phyloP scores from a whole-genome alignment of 2,329 filamentous ascomycete species.

The Scedosporium boydii region DNA sequence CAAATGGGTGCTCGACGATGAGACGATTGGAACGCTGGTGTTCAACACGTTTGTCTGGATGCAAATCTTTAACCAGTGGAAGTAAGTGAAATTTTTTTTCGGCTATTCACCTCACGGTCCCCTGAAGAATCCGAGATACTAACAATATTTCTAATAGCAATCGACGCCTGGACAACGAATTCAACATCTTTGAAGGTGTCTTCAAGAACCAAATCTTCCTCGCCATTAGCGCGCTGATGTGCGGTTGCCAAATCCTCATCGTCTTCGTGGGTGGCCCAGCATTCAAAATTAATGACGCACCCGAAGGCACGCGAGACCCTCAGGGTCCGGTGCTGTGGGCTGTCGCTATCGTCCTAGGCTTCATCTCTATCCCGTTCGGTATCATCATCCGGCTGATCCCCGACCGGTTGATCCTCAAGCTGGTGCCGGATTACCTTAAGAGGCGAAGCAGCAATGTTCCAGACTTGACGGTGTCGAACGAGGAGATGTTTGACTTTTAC shows the following conservation, averaged over 20 bases:
- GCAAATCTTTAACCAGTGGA: slow-evolving; percentile 98
- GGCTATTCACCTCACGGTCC: background rate
- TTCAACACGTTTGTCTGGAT: slow-evolving; percentile 99
- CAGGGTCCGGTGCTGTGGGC: slow-evolving; percentile 76
- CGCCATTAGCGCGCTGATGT: slow-evolving; percentile 75
- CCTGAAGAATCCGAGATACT: background rate
- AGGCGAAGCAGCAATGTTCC: slow-evolving; percentile 35
- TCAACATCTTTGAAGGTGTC: slow-evolving; percentile 92
- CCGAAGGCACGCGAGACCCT: slow-evolving; percentile 28
- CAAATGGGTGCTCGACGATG: slow-evolving; percentile 10
- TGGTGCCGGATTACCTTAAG: slow-evolving; percentile 46
- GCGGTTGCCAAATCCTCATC: slow-evolving; percentile 82
- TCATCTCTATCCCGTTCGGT: slow-evolving; percentile 78
- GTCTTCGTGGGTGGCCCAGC: slow-evolving; percentile 76
- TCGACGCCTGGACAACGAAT: slow-evolving; percentile 83
- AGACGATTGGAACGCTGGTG: slow-evolving; percentile 66
- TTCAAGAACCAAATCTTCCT: slow-evolving; percentile 83
- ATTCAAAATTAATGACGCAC: slow-evolving; percentile 51
- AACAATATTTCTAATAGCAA: slow-evolving; percentile 41
- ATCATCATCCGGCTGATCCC: slow-evolving; percentile 75
- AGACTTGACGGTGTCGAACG: slow-evolving; percentile 53
- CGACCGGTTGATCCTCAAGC: slow-evolving; percentile 51
- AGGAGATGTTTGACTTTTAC: slow-evolving; percentile 57
- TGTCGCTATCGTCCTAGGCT: slow-evolving; percentile 73
- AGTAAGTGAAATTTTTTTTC: slow-evolving; percentile 46